Percentiles rank a stretch among this genome's conserved stretches.
phyloP scores from a whole-genome alignment of 164 flowering plant genomes.

The Magnolia changhungtana region DNA sequence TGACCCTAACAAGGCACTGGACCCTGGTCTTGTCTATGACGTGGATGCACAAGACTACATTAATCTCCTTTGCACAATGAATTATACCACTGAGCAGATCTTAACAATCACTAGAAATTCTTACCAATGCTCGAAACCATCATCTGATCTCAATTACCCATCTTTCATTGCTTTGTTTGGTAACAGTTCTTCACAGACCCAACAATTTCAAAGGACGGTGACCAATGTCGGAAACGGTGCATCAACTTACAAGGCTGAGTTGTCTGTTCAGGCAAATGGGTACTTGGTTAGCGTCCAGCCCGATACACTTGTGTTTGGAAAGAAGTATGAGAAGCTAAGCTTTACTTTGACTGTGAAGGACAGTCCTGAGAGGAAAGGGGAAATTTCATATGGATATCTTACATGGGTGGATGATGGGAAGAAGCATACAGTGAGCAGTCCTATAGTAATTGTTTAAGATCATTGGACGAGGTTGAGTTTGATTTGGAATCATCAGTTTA shows the following conservation, averaged over 20 bases:
- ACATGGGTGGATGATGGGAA: conserved; percentile 42
- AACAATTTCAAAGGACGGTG: conserved; percentile 35
- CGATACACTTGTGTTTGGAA: conserved; percentile 24
- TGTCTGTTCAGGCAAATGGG: conserved; percentile 20
- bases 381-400: conserved; percentile 24
- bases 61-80: conserved; percentile 40
- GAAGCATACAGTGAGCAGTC: conserved; percentile 47
- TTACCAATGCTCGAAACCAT: conserved; percentile 14
- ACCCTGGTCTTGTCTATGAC: conserved; percentile 52
- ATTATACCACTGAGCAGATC: conserved; percentile 38
- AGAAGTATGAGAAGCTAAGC: conserved; percentile 35
- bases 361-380: background rate
- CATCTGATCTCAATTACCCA: conserved; percentile 54
- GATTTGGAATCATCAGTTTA: background rate
- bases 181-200: background rate
- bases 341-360: conserved; percentile 25
- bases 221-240: conserved; percentile 46
- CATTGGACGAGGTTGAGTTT: background rate
- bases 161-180: conserved; percentile 38
- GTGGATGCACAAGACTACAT: conserved; percentile 31
- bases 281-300: conserved; percentile 31
- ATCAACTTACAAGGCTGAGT: conserved; percentile 29
- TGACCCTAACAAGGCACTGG: background rate
- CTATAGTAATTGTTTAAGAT: conserved; percentile 31
- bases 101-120: conserved; percentile 31